These are phyloP conservation scores for Populus pruinosa DNA, from an alignment of 345 rosid genomes.

Conservation along the genomic window DNA sequence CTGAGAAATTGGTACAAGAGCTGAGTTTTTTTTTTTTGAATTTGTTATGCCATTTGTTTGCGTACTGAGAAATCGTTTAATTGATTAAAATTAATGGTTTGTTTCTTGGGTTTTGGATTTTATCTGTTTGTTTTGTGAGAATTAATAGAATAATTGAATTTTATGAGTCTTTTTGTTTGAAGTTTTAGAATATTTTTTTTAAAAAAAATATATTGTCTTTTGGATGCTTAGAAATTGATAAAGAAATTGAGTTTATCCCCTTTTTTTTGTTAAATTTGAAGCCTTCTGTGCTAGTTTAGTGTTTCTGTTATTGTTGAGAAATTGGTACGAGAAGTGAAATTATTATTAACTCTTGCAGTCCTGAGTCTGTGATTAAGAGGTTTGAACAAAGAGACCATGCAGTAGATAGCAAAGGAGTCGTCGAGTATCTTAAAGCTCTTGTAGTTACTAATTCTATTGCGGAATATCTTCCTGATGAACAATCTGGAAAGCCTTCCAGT, in stretches of 20 bases:
- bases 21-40: neutral
- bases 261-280: neutral
- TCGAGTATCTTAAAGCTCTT: constrained; percentile 85
- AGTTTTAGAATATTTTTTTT: neutral
- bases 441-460: constrained; percentile 73
- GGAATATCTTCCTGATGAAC: constrained; percentile 92
- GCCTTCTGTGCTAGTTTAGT: neutral
- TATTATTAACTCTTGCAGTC: constrained; percentile 38
- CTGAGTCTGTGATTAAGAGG: constrained; percentile 83
- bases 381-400: constrained; percentile 82
- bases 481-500: constrained; percentile 69
- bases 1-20: neutral
- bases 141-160: neutral
- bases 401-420: constrained; percentile 83
- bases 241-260: neutral
- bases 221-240: neutral
- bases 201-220: neutral
- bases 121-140: neutral
- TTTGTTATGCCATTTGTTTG: neutral
- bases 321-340: neutral
- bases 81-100: neutral
- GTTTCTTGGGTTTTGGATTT: neutral
- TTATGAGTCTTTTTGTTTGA: neutral
- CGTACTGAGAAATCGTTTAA: neutral
- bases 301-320: neutral